Base-by-base conservation (phyloP, 805 yeast species). In the Yueomyces sinensis region DNA sequence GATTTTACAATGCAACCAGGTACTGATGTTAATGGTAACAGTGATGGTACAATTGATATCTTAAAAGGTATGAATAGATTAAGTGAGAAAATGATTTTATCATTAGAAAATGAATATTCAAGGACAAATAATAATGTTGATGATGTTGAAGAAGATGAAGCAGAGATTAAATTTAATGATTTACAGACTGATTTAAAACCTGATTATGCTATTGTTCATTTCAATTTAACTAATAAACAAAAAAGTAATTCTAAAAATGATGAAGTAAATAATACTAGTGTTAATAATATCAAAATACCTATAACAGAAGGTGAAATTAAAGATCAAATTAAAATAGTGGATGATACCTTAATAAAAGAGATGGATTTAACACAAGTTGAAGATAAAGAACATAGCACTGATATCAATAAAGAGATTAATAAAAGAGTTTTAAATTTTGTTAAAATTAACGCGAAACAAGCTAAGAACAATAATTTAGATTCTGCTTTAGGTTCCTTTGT, bases 11-110 rank as follows among this genome's bases (percentile, higher is more conserved):
- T 89, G 97, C 66, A 69, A 37, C 68, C 66, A 29, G 71, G 70
- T 29, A 46, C 44, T 3, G 66, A 63, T 37, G 59, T 63, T 7
- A 62, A 70, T 37, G 74, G 76, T 31, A 58, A 65, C 29, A 69
- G 69, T 31, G 94, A 82, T 42, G 59, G 61, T 30, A 72, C 86
- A 45, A 67, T 82, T 14, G 73, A 80, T 14, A 74, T 86, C 15
- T 66, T 91, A 62, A 70, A 80, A 44, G 83, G 94, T 41, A 86
- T 89, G 91, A 89, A 89, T 58, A 71, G 86, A 39, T 62, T 89
- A 32, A 79, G 93, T 50, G 75, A 82, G 38, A 74, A 86, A 43
- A 79, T 89, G 80, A 72, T 89, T 42, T 64, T 66, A 31, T 68
- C 72, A 29, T 50, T 68, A 41, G 68, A 67, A 31, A 65, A 61